Evolutionary conservation across 805 yeast genomes (phyloP).

Genomic region (Metschnikowia kofuensis): DNA sequence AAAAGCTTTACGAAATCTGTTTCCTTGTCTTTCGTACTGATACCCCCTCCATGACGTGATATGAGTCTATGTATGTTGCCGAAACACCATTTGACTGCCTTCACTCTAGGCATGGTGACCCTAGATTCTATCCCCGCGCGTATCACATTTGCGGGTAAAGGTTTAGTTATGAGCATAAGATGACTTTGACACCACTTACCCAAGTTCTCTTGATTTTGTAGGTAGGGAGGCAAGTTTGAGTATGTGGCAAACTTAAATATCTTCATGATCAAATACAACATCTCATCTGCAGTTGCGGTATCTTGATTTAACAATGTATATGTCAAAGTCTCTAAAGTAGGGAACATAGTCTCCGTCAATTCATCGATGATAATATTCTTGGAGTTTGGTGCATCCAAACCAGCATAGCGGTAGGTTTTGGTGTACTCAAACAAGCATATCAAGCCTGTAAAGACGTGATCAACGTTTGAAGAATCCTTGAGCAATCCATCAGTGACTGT

Average conservation of each 20-base stretch:
- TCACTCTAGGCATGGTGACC: conserved; percentile 40
- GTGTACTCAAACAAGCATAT: conserved; percentile 41
- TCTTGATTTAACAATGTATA: conserved; percentile 28
- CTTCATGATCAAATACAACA: conserved; percentile 40
- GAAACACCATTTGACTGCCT: conserved; percentile 45
- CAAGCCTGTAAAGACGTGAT: conserved; percentile 39
- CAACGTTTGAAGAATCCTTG: conserved; percentile 32
- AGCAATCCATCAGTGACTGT: conserved; percentile 13
- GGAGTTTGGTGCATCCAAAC: conserved; percentile 42
- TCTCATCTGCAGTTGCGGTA: conserved; percentile 16
- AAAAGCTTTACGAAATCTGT: conserved; percentile 30
- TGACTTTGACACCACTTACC: conserved; percentile 43
- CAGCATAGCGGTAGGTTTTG: conserved; percentile 39
- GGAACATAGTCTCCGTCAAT: conserved; percentile 34
- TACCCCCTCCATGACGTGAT: conserved; percentile 44
- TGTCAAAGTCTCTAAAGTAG: conserved; percentile 33
- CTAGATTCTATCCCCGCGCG: conserved; percentile 32
- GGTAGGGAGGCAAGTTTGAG: conserved; percentile 36
- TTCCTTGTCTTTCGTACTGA: conserved; percentile 30
- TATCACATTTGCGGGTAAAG: conserved; percentile 34
- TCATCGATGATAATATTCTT: conserved; percentile 41
- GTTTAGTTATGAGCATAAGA: conserved; percentile 36
- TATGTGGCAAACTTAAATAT: conserved; percentile 40
- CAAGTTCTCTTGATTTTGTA: conserved; percentile 33
- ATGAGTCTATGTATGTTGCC: conserved; percentile 41